These are phyloP conservation scores for Mycena rebaudengoi DNA, from an alignment of 768 basidiomycete genomes.

Conservation along the genomic window DNA sequence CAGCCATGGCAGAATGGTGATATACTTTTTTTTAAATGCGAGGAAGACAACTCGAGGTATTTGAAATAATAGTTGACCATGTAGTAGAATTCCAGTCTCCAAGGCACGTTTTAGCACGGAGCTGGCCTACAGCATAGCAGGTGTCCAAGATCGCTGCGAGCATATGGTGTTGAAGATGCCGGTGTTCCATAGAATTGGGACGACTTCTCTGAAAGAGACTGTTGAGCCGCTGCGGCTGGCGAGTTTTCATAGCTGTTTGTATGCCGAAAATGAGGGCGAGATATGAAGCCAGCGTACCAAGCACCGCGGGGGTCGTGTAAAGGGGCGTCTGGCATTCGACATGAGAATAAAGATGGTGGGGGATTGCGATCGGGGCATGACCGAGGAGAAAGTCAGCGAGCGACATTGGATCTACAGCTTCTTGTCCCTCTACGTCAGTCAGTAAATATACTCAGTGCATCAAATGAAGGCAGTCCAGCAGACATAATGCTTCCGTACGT, in stretches of 20 bases:
- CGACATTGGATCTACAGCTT: no score
- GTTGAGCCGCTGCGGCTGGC: conserved; percentile 77
- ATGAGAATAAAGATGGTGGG: conserved; percentile 67
- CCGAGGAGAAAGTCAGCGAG: conserved; percentile 77
- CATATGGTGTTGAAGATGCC: conserved; percentile 85
- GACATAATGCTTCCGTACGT: no score
- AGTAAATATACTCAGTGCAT: no score
- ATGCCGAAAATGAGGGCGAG: conserved; percentile 88
- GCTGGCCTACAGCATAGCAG: conserved; percentile 32
- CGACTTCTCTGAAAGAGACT: conserved; percentile 90
- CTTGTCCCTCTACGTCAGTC: no score
- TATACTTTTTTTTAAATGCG: conserved; percentile 98
- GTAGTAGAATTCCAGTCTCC: conserved; percentile 96
- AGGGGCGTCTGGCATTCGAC: conserved; percentile 80
- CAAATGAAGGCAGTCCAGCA: no score
- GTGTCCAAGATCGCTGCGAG: conserved; percentile 80
- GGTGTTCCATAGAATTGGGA: conserved; percentile 78
- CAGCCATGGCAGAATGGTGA: conserved; percentile 98
- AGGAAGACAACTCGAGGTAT: conserved; percentile 98
- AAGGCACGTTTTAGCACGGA: conserved; percentile 12
- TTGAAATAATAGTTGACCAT: conserved; percentile 99
- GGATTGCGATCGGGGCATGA: conserved; percentile 63
- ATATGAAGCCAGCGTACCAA: conserved; percentile 78
- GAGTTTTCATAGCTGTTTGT: conserved; percentile 83
- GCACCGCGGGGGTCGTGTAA: conserved; percentile 80